These are phyloP conservation scores for Neurospora tetraspora DNA, from an alignment of 495 filamentous ascomycete genomes.

Conservation along the genomic window DNA sequence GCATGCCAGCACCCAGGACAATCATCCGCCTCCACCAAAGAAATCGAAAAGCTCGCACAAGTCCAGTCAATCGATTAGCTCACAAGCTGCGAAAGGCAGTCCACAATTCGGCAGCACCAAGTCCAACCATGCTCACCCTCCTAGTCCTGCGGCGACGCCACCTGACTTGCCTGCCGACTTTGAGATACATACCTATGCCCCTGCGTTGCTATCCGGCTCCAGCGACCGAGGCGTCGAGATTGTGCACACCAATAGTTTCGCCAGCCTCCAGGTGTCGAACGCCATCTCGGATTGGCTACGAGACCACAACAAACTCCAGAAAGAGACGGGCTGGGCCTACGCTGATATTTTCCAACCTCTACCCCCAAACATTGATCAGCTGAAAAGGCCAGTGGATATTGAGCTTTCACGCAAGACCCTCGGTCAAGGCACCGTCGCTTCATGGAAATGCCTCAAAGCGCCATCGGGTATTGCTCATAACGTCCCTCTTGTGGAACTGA, in stretches of 20 bases:
- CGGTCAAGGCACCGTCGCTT: conserved; percentile 34
- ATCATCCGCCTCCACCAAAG: conserved; percentile 41
- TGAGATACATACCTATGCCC: conserved; percentile 54
- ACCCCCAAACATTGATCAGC: conserved; percentile 27
- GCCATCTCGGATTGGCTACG: conserved; percentile 63
- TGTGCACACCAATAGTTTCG: conserved; percentile 55
- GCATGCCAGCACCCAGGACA: conserved; percentile 26
- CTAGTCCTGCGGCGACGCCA: conserved; percentile 45
- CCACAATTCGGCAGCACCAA: conserved; percentile 36
- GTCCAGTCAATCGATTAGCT: conserved; percentile 56
- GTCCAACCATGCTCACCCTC: conserved; percentile 35
- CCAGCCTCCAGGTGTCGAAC: conserved; percentile 55
- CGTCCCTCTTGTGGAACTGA: conserved; percentile 73
- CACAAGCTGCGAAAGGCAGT: conserved; percentile 45
- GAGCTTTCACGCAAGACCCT: conserved; percentile 37
- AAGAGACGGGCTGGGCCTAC: conserved; percentile 33
- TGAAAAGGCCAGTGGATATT: conserved; percentile 24
- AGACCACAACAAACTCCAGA: conserved; percentile 42
- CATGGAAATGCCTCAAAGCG: conserved; percentile 61
- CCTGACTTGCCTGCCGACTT: conserved; percentile 45
- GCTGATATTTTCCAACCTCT: conserved; percentile 42
- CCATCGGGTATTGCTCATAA: conserved; percentile 49
- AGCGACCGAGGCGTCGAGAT: conserved; percentile 49
- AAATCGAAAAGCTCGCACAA: conserved; percentile 70
- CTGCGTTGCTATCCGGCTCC: conserved; percentile 61